phyloP scores from a whole-genome alignment of 371 early-diverging fungal genomes.

The Zopfochytrium polystomum region DNA sequence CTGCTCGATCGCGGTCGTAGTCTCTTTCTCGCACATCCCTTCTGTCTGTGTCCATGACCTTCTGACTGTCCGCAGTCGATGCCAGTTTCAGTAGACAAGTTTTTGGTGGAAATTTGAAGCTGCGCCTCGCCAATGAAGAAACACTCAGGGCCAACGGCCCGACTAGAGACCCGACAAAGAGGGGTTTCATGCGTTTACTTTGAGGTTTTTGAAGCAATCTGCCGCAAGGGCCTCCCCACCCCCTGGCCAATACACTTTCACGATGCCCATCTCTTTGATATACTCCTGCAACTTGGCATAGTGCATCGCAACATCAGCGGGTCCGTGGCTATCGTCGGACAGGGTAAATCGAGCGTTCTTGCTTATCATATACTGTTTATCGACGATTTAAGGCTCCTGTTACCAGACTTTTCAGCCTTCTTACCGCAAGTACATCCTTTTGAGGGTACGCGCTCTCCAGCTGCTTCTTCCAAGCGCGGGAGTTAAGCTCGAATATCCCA shows the following conservation, averaged over 20 bases:
- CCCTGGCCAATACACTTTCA: slow-evolving; percentile 35
- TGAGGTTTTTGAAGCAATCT: no score
- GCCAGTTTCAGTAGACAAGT: no score
- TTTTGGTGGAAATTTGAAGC: no score
- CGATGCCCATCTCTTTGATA: slow-evolving; percentile 50
- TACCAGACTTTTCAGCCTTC: no score
- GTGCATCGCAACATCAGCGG: slow-evolving; percentile 78
- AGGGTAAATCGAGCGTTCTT: slow-evolving; percentile 75
- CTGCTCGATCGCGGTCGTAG: slow-evolving; percentile 29
- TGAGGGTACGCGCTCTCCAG: slow-evolving; percentile 79
- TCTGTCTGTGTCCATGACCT: slow-evolving; percentile 16
- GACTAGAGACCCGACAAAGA: no score
- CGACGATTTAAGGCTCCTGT: no score
- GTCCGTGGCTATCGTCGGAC: slow-evolving; percentile 91
- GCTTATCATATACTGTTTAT: slow-evolving; percentile 62
- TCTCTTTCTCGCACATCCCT: slow-evolving; percentile 37
- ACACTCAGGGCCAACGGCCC: no score
- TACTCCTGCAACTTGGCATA: slow-evolving; percentile 63
- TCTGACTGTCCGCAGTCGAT: slow-evolving; percentile 37
- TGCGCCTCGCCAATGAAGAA: no score
- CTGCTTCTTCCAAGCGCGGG: slow-evolving; percentile 87
- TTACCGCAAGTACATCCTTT: no score
- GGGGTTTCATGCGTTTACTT: no score
- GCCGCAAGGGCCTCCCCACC: no score
- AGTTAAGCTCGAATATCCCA: slow-evolving; percentile 90